A percentile compares a stretch with the other conserved stretches of the same genome.
Conservation (phyloP, 345 rosid species). For the Linum trigynum region DNA sequence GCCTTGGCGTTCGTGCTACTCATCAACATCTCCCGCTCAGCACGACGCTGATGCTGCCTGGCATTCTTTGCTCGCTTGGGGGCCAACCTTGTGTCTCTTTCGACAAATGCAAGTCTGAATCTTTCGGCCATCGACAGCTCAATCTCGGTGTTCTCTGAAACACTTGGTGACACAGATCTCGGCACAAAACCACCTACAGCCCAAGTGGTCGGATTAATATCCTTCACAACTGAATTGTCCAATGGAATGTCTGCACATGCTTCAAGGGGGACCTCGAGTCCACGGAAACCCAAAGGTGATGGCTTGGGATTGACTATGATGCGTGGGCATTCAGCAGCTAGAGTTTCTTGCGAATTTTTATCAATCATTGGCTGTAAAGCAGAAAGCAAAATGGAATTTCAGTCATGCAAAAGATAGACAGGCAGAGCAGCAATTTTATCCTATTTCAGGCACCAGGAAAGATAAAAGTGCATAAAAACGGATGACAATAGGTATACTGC, state of each 20-base stretch:
- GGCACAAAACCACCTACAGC: constrained; percentile 24
- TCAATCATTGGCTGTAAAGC: constrained; percentile 62
- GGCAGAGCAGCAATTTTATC: background rate
- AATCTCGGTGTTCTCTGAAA: constrained; percentile 13
- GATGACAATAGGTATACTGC: background rate
- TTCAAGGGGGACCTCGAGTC: constrained; percentile 49
- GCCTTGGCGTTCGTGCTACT: constrained; percentile 51
- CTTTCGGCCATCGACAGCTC: constrained; percentile 75
- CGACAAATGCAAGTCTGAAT: constrained; percentile 70
- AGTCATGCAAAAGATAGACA: background rate
- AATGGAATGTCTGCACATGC: constrained; percentile 43
- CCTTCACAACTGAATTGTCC: constrained; percentile 51
- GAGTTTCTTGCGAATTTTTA: constrained; percentile 43
- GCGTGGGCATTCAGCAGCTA: constrained; percentile 66
- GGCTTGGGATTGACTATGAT: constrained; percentile 73
- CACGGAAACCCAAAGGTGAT: constrained; percentile 44
- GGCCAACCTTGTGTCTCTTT: constrained; percentile 72
- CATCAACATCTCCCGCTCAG: constrained; percentile 66
- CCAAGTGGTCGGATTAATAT: constrained; percentile 64
- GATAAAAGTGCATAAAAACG: background rate
- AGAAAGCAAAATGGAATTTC: background rate
- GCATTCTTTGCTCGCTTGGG: constrained; percentile 85
- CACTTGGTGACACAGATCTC: constrained; percentile 19
- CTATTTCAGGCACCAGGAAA: too few relatives aligned
- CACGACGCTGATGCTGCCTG: constrained; percentile 76